phyloP scores from a whole-genome alignment of 805 yeast species.

The Starmera caribaea region DNA sequence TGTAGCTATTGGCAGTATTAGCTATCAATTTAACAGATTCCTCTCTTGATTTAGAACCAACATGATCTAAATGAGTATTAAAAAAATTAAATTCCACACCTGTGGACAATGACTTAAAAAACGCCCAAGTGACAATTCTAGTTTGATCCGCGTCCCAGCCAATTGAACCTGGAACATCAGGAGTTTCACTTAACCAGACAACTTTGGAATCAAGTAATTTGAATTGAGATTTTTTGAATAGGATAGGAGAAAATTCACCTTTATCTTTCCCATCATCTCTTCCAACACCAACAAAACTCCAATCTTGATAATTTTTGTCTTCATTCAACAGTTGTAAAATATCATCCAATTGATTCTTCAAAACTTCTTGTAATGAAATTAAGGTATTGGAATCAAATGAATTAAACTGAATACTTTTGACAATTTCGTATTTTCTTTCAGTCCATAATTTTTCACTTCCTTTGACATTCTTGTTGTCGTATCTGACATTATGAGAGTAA shows the following conservation, averaged over 20 bases:
- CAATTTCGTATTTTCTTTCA: constrained; percentile 27
- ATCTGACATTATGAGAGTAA: constrained; percentile 38
- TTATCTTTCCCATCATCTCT: constrained; percentile 39
- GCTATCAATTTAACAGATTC: constrained; percentile 36
- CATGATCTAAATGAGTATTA: constrained; percentile 44
- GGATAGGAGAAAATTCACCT: constrained; percentile 45
- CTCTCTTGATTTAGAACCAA: constrained; percentile 33
- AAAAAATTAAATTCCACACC: constrained; percentile 21
- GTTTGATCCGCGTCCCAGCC: constrained; percentile 40
- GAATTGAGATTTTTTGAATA: constrained; percentile 30
- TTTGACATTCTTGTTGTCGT: constrained; percentile 26
- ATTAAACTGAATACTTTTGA: constrained; percentile 31
- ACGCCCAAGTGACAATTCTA: constrained; percentile 29
- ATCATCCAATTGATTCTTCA: constrained; percentile 36
- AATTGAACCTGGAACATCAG: constrained; percentile 35
- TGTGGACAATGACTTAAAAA: constrained; percentile 14
- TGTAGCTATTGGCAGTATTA: constrained; percentile 24
- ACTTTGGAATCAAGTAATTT: constrained; percentile 30
- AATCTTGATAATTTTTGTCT: constrained; percentile 18
- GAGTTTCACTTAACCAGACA: constrained; percentile 46
- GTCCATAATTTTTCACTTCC: constrained; percentile 37
- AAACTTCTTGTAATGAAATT: constrained; percentile 40
- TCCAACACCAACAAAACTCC: constrained; percentile 41
- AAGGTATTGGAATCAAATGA: constrained; percentile 24
- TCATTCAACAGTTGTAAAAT: constrained; percentile 23